Evolutionary conservation across 768 basidiomycete species (phyloP).

Genomic region (Crucibulum laeve): DNA sequence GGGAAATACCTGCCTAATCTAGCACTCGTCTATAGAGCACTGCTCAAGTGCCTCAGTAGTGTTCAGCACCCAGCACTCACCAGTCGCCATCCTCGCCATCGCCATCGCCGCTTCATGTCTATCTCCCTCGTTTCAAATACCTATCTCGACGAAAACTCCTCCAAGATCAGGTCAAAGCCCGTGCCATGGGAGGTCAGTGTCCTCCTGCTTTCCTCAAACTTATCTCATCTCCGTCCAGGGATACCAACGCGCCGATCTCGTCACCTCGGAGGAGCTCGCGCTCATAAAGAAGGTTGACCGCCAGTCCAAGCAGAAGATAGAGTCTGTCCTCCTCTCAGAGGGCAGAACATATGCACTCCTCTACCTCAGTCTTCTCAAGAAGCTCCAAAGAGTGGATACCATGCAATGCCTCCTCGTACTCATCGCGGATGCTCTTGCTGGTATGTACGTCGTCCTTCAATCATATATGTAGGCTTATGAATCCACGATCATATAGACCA

Average conservation of each 20-base stretch:
- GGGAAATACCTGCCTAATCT: neutral
- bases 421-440: slow-evolving; percentile 84
- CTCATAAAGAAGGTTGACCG: slow-evolving; percentile 90
- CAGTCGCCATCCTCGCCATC: slow-evolving; percentile 2
- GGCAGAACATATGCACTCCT: slow-evolving; percentile 80
- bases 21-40: neutral
- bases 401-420: slow-evolving; percentile 84
- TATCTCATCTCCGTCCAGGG: slow-evolving; percentile 47
- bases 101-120: slow-evolving; percentile 44
- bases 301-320: slow-evolving; percentile 67
- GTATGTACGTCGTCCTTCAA: slow-evolving; percentile 31
- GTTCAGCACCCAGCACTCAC: slow-evolving; percentile 5
- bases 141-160: slow-evolving; percentile 82
- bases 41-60: too few relatives aligned
- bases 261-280: slow-evolving; percentile 82
- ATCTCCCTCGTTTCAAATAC: slow-evolving; percentile 73
- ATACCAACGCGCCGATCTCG: slow-evolving; percentile 89
- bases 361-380: slow-evolving; percentile 86
- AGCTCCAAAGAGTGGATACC: slow-evolving; percentile 77
- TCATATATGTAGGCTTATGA: neutral
- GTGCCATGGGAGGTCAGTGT: slow-evolving; percentile 91
- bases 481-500: slow-evolving; percentile 55
- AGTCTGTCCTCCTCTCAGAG: slow-evolving; percentile 78
- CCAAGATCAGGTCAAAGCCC: slow-evolving; percentile 85
- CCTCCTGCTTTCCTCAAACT: neutral